Conservation (phyloP, 106 monocot species). For the Apostasia shenzhenica region DNA sequence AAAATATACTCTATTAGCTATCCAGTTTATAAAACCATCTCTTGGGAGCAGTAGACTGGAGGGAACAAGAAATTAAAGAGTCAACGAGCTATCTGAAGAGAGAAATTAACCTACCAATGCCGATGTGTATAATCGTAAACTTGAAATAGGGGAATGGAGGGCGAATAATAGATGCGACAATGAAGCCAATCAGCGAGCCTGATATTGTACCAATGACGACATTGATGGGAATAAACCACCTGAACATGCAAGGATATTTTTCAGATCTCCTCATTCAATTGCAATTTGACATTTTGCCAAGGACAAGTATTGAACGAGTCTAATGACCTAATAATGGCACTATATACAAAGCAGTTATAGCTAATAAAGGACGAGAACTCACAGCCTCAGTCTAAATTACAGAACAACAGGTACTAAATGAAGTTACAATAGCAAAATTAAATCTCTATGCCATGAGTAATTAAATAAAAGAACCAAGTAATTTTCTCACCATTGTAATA, state of each 20-base stretch:
- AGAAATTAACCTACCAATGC: constrained; percentile 51
- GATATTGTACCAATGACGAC: constrained; percentile 54
- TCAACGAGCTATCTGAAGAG: constrained; percentile 1
- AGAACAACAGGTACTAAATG: not conserved
- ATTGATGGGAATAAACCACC: constrained; percentile 97
- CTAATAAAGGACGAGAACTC: not conserved
- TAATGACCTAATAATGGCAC: too few relatives aligned
- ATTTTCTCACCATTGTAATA: constrained; percentile 41
- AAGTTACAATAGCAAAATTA: not conserved
- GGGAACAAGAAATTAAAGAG: too few relatives aligned
- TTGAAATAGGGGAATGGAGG: constrained; percentile 95
- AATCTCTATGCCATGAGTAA: not conserved
- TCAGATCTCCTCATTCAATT: not conserved
- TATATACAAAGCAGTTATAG: not conserved
- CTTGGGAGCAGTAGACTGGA: too few relatives aligned
- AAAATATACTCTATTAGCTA: too few relatives aligned
- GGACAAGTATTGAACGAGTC: too few relatives aligned
- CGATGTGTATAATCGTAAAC: constrained; percentile 91
- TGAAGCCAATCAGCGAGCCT: constrained; percentile 77
- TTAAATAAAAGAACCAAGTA: not conserved
- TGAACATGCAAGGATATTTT: constrained; percentile 26
- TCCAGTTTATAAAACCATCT: too few relatives aligned
- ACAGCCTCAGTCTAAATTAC: not conserved
- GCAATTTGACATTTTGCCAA: not conserved
- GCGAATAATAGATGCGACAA: constrained; percentile 70